These are phyloP conservation scores for Ustilago sp. DNA, from an alignment of 1,284 basidiomycete genomes.

Conservation along the genomic window DNA sequence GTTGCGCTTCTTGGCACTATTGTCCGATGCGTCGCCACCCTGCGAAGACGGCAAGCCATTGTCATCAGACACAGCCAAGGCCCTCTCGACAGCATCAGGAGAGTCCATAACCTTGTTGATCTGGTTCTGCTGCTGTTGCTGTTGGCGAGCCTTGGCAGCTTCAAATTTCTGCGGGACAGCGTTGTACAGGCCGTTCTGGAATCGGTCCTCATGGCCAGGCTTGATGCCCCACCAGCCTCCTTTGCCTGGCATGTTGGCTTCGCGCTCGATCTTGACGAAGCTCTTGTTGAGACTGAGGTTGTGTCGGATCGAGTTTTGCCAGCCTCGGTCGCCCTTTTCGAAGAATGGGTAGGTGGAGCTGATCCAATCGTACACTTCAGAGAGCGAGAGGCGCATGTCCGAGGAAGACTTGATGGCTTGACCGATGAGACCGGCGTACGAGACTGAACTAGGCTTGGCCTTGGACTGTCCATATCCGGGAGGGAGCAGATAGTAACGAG, in stretches of 20 bases:
- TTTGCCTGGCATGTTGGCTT: constrained; percentile 70
- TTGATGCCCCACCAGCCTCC: constrained; percentile 71
- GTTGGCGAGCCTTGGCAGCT: constrained; percentile 44
- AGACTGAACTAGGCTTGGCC: constrained; percentile 70
- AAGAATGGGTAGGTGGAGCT: constrained; percentile 92
- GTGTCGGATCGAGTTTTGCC: constrained; percentile 94
- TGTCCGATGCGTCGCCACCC: constrained; percentile 12
- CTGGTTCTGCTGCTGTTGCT: constrained; percentile 32
- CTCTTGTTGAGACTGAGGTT: constrained; percentile 86
- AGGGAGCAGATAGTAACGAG: constrained; percentile 65
- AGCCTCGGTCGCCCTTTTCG: constrained; percentile 90
- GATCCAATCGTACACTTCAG: constrained; percentile 96
- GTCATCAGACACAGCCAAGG: constrained; percentile 11
- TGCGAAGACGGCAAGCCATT: constrained; percentile 11
- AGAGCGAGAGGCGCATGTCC: constrained; percentile 85
- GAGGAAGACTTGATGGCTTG: constrained; percentile 89
- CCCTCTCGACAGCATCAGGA: constrained; percentile 28
- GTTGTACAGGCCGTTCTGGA: constrained; percentile 63
- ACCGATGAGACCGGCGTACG: constrained; percentile 94
- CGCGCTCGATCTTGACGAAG: constrained; percentile 75
- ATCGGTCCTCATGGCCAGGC: constrained; percentile 66
- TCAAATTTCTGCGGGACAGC: constrained; percentile 50
- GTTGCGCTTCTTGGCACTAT: constrained; percentile 40
- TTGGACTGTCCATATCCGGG: constrained; percentile 60
- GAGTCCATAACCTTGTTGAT: constrained; percentile 23